Percentiles rank a stretch among this genome's conserved stretches.
Conservation (phyloP, 495 filamentous ascomycete species). For the Durotheca rogersii region DNA sequence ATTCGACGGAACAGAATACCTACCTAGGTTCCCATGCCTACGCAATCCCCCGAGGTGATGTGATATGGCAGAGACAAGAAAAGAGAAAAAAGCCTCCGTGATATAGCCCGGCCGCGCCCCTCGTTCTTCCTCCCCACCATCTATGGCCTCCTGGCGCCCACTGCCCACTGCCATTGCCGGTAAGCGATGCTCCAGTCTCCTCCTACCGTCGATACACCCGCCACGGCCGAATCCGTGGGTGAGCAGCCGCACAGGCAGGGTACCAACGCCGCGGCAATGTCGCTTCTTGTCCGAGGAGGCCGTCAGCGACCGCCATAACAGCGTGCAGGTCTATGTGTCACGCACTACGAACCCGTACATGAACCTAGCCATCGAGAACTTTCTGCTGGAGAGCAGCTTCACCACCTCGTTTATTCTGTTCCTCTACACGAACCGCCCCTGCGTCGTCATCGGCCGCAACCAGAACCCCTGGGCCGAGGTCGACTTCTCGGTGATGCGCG, state of each 20-base stretch:
- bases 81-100: no score
- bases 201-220: not conserved
- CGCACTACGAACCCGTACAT: constrained; percentile 72
- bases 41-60: no score
- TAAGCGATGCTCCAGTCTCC: not conserved
- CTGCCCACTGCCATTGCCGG: constrained; percentile 6
- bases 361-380: constrained; percentile 95
- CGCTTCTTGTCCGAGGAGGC: constrained; percentile 29
- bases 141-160: no score
- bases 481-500: constrained; percentile 62
- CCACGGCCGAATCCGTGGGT: no score
- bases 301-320: constrained; percentile 28
- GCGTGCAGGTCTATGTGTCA: constrained; percentile 72
- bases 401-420: constrained; percentile 75
- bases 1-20: no score
- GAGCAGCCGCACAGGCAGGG: no score
- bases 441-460: constrained; percentile 89
- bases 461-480: constrained; percentile 97
- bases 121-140: no score
- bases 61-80: no score
- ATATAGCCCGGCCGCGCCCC: no score
- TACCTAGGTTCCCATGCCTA: no score
- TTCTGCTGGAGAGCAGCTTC: constrained; percentile 72
- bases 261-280: not conserved
- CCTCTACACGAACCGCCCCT: constrained; percentile 81